These are phyloP conservation scores for Aspergillus pseudoglaucus DNA, from an alignment of 2,329 filamentous ascomycete species.

Conservation along the genomic window DNA sequence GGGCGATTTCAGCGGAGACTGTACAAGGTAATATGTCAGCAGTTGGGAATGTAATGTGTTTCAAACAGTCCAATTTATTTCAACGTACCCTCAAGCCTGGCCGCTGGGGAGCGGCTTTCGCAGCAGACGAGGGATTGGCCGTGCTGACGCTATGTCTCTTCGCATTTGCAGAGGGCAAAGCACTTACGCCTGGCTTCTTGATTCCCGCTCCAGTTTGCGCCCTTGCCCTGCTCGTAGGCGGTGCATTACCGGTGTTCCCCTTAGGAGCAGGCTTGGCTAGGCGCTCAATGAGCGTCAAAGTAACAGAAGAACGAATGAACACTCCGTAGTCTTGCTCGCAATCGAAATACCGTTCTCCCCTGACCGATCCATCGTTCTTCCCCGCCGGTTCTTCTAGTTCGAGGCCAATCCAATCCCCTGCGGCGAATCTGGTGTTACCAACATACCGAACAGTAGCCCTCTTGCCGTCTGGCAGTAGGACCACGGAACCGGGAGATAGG, in stretches of 20 bases:
- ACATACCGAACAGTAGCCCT: slow-evolving; percentile 73
- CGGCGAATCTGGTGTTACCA: slow-evolving; percentile 71
- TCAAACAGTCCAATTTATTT: not conserved
- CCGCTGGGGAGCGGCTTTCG: slow-evolving; percentile 42
- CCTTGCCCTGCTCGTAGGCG: slow-evolving; percentile 28
- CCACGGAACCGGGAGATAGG: slow-evolving; percentile 57
- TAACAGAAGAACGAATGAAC: slow-evolving; percentile 71
- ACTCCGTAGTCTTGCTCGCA: slow-evolving; percentile 68
- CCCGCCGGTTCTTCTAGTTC: slow-evolving; percentile 75
- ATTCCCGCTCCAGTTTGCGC: slow-evolving; percentile 35
- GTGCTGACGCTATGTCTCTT: slow-evolving; percentile 66
- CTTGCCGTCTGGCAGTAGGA: slow-evolving; percentile 73
- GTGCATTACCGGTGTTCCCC: slow-evolving; percentile 19
- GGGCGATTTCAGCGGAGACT: slow-evolving; percentile 74
- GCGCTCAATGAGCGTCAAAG: slow-evolving; percentile 48
- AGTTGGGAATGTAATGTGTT: slow-evolving; percentile 3
- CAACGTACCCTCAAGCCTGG: slow-evolving; percentile 32
- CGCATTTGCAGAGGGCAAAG: slow-evolving; percentile 47
- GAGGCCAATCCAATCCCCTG: slow-evolving; percentile 81
- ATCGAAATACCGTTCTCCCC: slow-evolving; percentile 82
- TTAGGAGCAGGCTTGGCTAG: slow-evolving; percentile 30
- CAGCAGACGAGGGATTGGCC: slow-evolving; percentile 64
- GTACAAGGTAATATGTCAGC: slow-evolving; percentile 16
- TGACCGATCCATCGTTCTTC: slow-evolving; percentile 90
- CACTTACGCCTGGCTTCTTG: slow-evolving; percentile 34